These are phyloP conservation scores for Polygonum aviculare DNA, from an alignment of 148 eudicot genomes.

Conservation along the genomic window DNA sequence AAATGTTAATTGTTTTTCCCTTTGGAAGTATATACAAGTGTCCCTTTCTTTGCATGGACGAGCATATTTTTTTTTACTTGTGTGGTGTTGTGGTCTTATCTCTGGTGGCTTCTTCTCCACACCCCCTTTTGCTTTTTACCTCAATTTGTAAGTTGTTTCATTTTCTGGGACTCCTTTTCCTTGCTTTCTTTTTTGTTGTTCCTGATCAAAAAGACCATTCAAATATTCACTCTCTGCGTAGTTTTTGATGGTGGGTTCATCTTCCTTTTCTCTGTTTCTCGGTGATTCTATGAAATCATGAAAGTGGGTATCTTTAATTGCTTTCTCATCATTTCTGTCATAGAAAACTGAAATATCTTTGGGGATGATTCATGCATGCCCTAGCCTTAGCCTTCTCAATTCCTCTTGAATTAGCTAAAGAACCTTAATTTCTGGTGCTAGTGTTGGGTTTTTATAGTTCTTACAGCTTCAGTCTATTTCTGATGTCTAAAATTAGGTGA, in stretches of 20 bases:
- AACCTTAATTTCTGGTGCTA: neutral
- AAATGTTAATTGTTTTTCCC: constrained; percentile 8
- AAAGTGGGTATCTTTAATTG: neutral
- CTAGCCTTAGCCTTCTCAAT: neutral
- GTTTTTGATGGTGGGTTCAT: neutral
- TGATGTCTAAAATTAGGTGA: neutral
- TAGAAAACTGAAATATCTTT: neutral
- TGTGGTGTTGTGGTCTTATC: constrained; percentile 5
- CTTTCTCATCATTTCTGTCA: neutral
- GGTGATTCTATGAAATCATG: neutral
- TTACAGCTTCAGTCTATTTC: neutral
- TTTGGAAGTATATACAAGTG: constrained; percentile 18
- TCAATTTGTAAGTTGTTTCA: constrained; percentile 6
- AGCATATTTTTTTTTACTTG: neutral
- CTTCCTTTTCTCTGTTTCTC: neutral
- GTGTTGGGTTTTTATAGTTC: neutral
- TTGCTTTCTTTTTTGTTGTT: neutral
- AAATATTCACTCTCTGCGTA: neutral
- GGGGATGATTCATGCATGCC: neutral
- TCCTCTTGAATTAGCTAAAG: neutral
- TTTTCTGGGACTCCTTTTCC: neutral
- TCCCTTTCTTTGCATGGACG: constrained; percentile 4
- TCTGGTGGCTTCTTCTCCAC: neutral
- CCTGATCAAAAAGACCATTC: neutral
- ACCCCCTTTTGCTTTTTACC: constrained; percentile 6